Evolutionary conservation across 2,329 filamentous ascomycete genomes (phyloP).

Genomic region (Exophiala aquamarina): DNA sequence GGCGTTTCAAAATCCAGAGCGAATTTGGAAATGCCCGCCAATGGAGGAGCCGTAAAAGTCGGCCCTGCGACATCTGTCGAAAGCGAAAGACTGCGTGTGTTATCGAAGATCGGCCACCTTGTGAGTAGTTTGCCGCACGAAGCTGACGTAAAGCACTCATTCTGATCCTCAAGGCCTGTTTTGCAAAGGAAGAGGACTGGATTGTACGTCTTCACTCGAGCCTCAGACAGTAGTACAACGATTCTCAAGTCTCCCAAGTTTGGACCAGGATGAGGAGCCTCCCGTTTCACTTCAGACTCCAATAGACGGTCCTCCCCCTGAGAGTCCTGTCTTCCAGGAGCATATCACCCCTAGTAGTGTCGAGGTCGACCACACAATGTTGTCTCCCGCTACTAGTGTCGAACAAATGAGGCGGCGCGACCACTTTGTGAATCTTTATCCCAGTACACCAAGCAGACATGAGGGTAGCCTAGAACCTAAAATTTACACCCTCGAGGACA

Average conservation of each 20-base stretch:
- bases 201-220: conserved; percentile 29
- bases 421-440: conserved; percentile 1
- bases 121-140: conserved; percentile 33
- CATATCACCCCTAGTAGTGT: conserved; percentile 10
- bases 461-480: conserved; percentile 11
- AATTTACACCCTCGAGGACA: conserved; percentile 44
- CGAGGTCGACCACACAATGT: conserved; percentile 1
- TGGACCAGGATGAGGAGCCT: conserved; percentile 12
- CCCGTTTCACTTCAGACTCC: conserved; percentile 1
- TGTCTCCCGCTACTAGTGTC: conserved; percentile 5
- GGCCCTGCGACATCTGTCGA: conserved; percentile 49
- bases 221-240: conserved; percentile 16
- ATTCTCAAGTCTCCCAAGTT: conserved; percentile 4
- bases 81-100: conserved; percentile 50
- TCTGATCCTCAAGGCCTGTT: conserved; percentile 28
- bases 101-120: conserved; percentile 46
- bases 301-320: neutral
- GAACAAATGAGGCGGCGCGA: conserved; percentile 1
- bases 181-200: conserved; percentile 28
- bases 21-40: conserved; percentile 19
- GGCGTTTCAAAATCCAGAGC: conserved; percentile 19
- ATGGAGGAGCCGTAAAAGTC: conserved; percentile 45
- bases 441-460: conserved; percentile 9
- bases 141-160: conserved; percentile 1
- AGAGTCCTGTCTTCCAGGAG: neutral